These are phyloP conservation scores for Neonectria hederae DNA, from an alignment of 2,329 filamentous ascomycete genomes.

Conservation along the genomic window DNA sequence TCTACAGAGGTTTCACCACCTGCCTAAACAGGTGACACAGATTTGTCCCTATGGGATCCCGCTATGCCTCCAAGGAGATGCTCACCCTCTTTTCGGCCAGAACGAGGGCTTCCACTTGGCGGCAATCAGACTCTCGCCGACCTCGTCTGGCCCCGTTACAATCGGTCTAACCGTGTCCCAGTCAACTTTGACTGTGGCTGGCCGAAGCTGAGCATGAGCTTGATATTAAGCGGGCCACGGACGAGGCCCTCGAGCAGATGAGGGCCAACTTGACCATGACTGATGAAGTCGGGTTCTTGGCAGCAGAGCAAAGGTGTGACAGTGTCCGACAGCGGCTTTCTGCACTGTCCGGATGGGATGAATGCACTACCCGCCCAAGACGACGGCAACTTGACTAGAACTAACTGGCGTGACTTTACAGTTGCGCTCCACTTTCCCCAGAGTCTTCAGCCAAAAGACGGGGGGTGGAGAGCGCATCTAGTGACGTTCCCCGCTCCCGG, in stretches of 20 bases:
- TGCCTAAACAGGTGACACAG: background rate
- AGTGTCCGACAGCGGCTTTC: background rate
- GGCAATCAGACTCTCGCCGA: background rate
- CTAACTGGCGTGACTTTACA: too few species aligned
- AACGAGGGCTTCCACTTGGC: constrained; percentile 30
- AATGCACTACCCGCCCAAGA: background rate
- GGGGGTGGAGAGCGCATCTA: too few species aligned
- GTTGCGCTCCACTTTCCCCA: background rate
- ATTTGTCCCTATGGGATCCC: constrained; percentile 10
- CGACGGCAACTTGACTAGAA: background rate
- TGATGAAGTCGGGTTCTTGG: too few species aligned
- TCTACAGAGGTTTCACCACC: background rate
- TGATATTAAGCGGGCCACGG: constrained; percentile 74
- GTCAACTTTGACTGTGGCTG: constrained; percentile 82
- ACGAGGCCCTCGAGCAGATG: constrained; percentile 81
- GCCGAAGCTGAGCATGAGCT: constrained; percentile 85
- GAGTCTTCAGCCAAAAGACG: background rate
- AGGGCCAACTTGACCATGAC: constrained; percentile 76
- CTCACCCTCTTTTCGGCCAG: constrained; percentile 18
- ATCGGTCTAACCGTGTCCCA: background rate
- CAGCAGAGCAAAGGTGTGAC: too few species aligned
- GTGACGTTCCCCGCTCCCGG: background rate
- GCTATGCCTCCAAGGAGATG: constrained; percentile 27
- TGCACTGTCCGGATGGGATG: background rate
- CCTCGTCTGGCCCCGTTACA: background rate